Conservation (phyloP, 345 rosid species). For the Citrus sp. region DNA sequence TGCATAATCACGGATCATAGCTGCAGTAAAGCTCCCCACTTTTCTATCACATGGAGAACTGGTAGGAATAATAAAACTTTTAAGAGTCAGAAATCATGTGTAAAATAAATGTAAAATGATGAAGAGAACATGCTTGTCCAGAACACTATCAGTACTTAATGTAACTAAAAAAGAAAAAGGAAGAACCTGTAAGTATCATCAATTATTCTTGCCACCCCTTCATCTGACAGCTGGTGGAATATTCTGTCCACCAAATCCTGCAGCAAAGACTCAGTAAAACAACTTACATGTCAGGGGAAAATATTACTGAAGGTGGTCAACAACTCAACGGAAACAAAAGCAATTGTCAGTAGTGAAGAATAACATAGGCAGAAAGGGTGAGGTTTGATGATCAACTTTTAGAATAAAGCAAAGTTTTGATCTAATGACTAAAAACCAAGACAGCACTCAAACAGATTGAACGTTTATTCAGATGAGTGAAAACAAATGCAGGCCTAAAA, state of each 20-base stretch:
- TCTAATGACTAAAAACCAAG: not conserved
- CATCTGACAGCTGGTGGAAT: slow-evolving; percentile 12
- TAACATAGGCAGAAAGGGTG: not conserved
- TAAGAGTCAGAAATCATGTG: not conserved
- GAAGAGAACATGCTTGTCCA: not conserved
- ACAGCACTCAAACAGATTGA: not conserved
- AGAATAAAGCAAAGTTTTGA: not conserved
- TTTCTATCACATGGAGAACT: not conserved
- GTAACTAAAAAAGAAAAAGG: not conserved
- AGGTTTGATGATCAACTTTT: not conserved
- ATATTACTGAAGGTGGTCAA: not conserved
- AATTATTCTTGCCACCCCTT: slow-evolving; percentile 25
- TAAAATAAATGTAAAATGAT: not conserved
- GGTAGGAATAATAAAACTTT: not conserved
- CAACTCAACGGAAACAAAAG: not conserved
- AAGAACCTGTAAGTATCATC: slow-evolving; percentile 35
- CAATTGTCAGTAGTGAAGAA: not conserved
- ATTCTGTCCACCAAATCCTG: slow-evolving; percentile 36
- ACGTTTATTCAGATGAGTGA: not conserved
- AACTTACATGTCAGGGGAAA: not conserved
- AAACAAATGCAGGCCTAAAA: not conserved
- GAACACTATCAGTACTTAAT: not conserved
- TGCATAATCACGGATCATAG: not conserved
- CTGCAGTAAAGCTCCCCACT: not conserved
- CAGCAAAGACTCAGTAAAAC: not conserved